Percentiles rank a stretch among this genome's conserved stretches.
Evolutionary conservation across 169 alveolate genomes (phyloP).

Genomic region (Eimeria acervulina): DNA sequence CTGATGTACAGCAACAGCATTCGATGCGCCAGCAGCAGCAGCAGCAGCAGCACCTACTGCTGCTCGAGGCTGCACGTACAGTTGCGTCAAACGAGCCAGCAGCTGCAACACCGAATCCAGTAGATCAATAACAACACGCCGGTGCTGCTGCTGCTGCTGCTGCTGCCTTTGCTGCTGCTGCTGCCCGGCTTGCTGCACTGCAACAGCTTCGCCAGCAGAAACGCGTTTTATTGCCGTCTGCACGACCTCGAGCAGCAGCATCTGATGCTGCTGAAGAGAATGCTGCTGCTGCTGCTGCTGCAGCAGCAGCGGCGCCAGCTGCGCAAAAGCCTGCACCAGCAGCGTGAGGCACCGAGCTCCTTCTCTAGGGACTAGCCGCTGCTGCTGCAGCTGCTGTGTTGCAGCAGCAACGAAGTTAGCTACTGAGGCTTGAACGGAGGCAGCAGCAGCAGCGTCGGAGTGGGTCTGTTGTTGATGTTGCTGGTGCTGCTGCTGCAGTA

Average conservation of each 20-base stretch:
- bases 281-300: slow-evolving; percentile 46
- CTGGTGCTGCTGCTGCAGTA: too few species aligned
- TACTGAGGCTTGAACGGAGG: background rate
- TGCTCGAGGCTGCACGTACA: background rate
- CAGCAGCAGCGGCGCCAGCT: slow-evolving; percentile 57
- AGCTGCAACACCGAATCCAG: slow-evolving; percentile 49
- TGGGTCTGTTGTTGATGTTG: background rate
- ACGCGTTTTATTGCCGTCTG: slow-evolving; percentile 1
- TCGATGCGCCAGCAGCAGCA: background rate
- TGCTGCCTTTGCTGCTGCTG: slow-evolving; percentile 68
- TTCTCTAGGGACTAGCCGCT: slow-evolving; percentile 14
- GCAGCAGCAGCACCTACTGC: slow-evolving; percentile 44
- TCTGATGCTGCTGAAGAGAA: slow-evolving; percentile 6
- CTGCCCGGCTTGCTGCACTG: slow-evolving; percentile 16
- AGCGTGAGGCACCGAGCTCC: slow-evolving; percentile 20
- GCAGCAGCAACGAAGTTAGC: slow-evolving; percentile 54
- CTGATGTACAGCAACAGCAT: slow-evolving; percentile 17
- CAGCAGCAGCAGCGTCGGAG: background rate
- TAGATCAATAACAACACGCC: background rate
- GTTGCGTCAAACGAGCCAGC: slow-evolving; percentile 55
- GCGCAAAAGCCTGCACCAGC: slow-evolving; percentile 34
- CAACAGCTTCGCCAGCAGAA: background rate
- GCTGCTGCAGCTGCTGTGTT: slow-evolving; percentile 64
- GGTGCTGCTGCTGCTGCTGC: slow-evolving; percentile 63
- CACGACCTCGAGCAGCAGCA: slow-evolving; percentile 45